phyloP scores from a whole-genome alignment of 257 asterid genomes.

The Nyctanthes arbortristis region DNA sequence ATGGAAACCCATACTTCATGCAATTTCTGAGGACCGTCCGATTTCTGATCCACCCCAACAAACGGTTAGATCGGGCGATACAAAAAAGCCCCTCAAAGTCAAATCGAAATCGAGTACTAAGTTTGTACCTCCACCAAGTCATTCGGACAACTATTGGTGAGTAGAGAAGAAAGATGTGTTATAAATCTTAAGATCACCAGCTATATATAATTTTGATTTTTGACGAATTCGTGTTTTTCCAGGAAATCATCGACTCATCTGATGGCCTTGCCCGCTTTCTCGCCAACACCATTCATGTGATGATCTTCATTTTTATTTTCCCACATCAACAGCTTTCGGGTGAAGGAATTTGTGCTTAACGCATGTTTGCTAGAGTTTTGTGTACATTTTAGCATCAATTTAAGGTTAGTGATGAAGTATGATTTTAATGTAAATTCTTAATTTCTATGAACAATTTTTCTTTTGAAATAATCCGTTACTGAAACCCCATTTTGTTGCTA shows the following conservation, averaged over 20 bases:
- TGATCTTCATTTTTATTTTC: constrained; percentile 17
- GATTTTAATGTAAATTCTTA: too few species aligned
- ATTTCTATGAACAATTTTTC: too few species aligned
- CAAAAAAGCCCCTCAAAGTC: constrained; percentile 17
- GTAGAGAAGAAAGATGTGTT: background rate
- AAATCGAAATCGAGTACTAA: constrained; percentile 25
- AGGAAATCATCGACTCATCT: constrained; percentile 34
- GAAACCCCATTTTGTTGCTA: too few species aligned
- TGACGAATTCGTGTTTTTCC: constrained; percentile 21
- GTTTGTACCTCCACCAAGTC: constrained; percentile 19
- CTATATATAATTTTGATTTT: constrained; percentile 6
- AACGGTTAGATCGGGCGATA: background rate
- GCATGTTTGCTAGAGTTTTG: too few species aligned
- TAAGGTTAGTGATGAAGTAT: too few species aligned
- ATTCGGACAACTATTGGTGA: constrained; percentile 33
- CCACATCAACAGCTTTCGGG: background rate
- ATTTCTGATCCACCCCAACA: constrained; percentile 14
- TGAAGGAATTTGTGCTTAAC: too few species aligned
- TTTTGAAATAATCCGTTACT: too few species aligned
- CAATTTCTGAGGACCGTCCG: constrained; percentile 44
- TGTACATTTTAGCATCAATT: too few species aligned
- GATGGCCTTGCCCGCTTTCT: constrained; percentile 40
- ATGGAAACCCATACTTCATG: constrained; percentile 56
- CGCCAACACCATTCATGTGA: constrained; percentile 45
- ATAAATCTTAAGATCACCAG: background rate